Base-by-base conservation (phyloP, 768 basidiomycete genomes). In the Strobilomyces confusus region DNA sequence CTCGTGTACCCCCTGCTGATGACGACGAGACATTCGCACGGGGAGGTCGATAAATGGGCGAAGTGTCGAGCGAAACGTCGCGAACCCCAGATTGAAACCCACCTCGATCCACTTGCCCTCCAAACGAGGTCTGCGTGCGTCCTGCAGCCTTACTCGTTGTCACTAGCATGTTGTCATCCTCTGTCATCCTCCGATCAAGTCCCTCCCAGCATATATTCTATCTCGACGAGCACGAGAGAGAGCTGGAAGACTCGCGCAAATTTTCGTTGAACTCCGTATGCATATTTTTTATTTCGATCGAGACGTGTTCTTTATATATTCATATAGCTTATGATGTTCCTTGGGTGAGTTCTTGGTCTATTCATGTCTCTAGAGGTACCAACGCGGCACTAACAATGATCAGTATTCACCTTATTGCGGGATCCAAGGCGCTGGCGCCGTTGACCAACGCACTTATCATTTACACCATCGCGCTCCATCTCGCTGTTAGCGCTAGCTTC, bases 391-490 rank as follows among this genome's bases (percentile, higher is more conserved):
- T 36, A 14, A 25, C 25, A 12, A 44, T 9, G 4, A 9, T 20
- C 32, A 51, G 50, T 14, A 11, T 44, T 20, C 48, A 19, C 44
- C n/a, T 37, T 14, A 13, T 29, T 17, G 9, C 32, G 9, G 55
- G 58, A n/a, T 59, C 50, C 6, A 44, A 30, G 3, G 30, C 26
- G 9, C 37, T 64, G n/a, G 22, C 5, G 13, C 49, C 55, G 4
- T 25, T 53, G 20, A 51, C 55, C 2, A 38, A 63, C 12, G 52
- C 55, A 6, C 49, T 64, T 20, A 45, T 64, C 5, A 32, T 64
- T 23, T 63, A 57, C 13, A 60, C 63, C 15, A 52, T 63, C 41
- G 61, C 38, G 20, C 47, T 64, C 15, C 52, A 58, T 25, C 38
- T 58, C 23, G 51, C 53, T 17, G 54, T 48, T 13, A 43, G 45